phyloP scores from a whole-genome alignment of 495 filamentous ascomycete species.

The Filosporella fistucella region DNA sequence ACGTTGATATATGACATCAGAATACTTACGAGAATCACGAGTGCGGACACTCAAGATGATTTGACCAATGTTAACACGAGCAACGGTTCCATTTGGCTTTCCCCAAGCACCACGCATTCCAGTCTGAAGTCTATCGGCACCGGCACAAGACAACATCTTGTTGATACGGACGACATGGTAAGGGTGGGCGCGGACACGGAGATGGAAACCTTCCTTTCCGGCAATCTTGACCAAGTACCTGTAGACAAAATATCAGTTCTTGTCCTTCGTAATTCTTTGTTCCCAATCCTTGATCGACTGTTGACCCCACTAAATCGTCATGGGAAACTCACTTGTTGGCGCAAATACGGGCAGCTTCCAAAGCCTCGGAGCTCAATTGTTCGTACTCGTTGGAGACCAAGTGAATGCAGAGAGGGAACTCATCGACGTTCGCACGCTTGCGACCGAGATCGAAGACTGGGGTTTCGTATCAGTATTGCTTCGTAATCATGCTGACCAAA shows the following conservation, averaged over 20 bases:
- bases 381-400: slow-evolving; percentile 99
- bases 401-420: slow-evolving; percentile 98
- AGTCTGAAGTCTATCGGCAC: slow-evolving; percentile 99
- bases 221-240: slow-evolving; percentile 92
- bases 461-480: not conserved
- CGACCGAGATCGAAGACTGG: slow-evolving; percentile 99
- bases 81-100: slow-evolving; percentile 96
- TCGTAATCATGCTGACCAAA: too few relatives aligned
- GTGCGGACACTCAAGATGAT: slow-evolving; percentile 95
- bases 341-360: slow-evolving; percentile 98
- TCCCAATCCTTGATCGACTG: slow-evolving; percentile 1
- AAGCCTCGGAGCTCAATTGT: slow-evolving; percentile 96
- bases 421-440: slow-evolving; percentile 96
- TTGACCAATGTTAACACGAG: slow-evolving; percentile 99
- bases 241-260: slow-evolving; percentile 12
- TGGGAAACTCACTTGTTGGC: slow-evolving; percentile 79
- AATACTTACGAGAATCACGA: slow-evolving; percentile 71
- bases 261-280: not conserved
- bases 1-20: not conserved
- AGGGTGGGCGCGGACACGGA: slow-evolving; percentile 96
- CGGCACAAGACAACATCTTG: slow-evolving; percentile 99
- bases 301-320: not conserved
- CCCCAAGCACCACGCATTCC: slow-evolving; percentile 99
- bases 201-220: slow-evolving; percentile 99
- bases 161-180: slow-evolving; percentile 99